phyloP scores from a whole-genome alignment of 75 land plant genomes.

The Pinus tabuliformis region DNA sequence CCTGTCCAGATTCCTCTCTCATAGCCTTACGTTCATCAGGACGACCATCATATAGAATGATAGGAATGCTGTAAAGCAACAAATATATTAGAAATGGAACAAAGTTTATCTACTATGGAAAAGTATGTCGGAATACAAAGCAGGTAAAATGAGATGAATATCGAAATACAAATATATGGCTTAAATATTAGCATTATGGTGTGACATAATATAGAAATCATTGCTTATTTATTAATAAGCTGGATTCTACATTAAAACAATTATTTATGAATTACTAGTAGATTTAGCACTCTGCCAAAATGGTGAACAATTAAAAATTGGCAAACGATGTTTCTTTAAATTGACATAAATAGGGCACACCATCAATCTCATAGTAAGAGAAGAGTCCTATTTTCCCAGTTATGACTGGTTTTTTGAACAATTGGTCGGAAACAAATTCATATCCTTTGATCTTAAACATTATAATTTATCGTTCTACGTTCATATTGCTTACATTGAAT shows the following conservation, averaged over 20 bases:
- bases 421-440: neutral
- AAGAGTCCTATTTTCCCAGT: neutral
- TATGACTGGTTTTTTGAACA: neutral
- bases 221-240: neutral
- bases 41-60: conserved; percentile 88
- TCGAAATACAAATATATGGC: neutral
- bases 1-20: conserved; percentile 64
- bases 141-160: neutral
- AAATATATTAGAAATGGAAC: conserved; percentile 1
- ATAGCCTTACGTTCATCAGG: conserved; percentile 70
- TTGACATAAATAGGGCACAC: neutral
- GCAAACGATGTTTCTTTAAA: neutral
- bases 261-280: neutral
- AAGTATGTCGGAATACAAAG: neutral
- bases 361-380: neutral
- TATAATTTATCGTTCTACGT: too few species aligned
- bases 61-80: conserved; percentile 51
- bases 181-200: neutral
- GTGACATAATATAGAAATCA: neutral
- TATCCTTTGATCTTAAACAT: neutral
- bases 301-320: neutral
- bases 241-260: neutral
- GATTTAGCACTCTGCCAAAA: neutral
- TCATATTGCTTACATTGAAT: too few species aligned
- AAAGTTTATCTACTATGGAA: neutral